phyloP scores from a whole-genome alignment of 139 green algal genomes.

The Chlorella ohadii region DNA sequence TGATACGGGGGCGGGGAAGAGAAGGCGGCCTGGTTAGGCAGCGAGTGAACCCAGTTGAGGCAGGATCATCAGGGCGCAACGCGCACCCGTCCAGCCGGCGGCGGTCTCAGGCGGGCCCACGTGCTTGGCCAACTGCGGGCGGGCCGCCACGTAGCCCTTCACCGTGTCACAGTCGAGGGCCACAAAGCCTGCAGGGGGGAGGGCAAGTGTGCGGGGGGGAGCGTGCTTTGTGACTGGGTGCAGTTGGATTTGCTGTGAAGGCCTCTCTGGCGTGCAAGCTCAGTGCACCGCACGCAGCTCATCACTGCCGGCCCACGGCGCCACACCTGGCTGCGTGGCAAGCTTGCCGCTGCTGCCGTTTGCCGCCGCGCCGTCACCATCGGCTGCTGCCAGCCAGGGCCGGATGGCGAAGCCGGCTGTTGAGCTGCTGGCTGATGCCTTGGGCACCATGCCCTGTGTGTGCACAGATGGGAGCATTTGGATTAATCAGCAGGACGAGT shows the following conservation, averaged over 20 bases:
- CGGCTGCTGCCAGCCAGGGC: constrained; percentile 52
- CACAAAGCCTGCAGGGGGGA: constrained; percentile 34
- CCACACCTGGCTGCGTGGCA: neutral
- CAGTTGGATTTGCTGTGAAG: too few species aligned
- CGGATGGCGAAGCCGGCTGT: constrained; percentile 59
- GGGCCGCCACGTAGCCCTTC: constrained; percentile 67
- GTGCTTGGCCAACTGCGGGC: constrained; percentile 53
- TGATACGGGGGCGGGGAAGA: too few species aligned
- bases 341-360: neutral
- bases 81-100: constrained; percentile 44
- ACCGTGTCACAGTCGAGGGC: constrained; percentile 58
- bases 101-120: constrained; percentile 54
- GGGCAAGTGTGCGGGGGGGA: too few species aligned
- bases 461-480: too few species aligned
- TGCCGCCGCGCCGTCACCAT: neutral
- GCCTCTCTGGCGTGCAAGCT: too few species aligned
- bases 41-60: too few species aligned
- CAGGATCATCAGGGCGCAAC: too few species aligned
- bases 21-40: too few species aligned
- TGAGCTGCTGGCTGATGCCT: constrained; percentile 19
- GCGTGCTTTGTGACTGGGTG: too few species aligned
- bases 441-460: constrained; percentile 71
- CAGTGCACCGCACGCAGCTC: too few species aligned
- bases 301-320: too few species aligned
- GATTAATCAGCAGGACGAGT: too few species aligned